Base-by-base conservation (phyloP, 2,329 filamentous ascomycete genomes). In the Tolypocladium tundrense region DNA sequence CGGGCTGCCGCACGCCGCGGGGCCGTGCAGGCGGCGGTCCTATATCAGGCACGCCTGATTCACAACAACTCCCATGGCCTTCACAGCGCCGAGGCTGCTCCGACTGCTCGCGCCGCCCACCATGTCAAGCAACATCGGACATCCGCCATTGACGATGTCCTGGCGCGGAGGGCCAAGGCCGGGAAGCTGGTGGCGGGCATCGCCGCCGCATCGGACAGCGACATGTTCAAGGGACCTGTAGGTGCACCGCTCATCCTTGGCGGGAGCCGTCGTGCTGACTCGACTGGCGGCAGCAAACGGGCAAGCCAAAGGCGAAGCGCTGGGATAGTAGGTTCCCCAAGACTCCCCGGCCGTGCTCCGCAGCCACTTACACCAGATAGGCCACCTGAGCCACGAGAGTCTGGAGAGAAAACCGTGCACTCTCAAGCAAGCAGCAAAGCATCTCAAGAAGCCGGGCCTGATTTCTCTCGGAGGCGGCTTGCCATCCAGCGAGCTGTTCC, bases 401-500 rank as follows among this genome's bases (percentile, higher is more conserved):
- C 77, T 79, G 59, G 70, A 80, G 24, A 77, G 84, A 55, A 72
- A 83, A 71, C 86, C 80, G 40, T 90, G 83, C 62, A 87, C 86
- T n/a, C 77, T 97, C 60, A 97, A 97, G 73, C 80, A 82, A 60
- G 91, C 92, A 6, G 92, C 92, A 51, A 83, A 82, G 58, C 88
- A 86, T 69, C 82, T 97, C 56, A 88, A 88, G 68, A 90, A 81
- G 43, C 90, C 91, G 0, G 91, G 88, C 19, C 75, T 97, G 59
- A 94, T 99, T 68, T 96, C 91, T 1, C 85, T 99, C 1, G 94
- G 94, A 57, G 94, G 94, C 55, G 94, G 94, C 4, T 58, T 99
- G 24, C 94, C 94, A 4, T 92, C 90, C 16, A 84, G 89, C 60
- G 87, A 93, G 70, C 90, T 95, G 73, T 99, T 99, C 68, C 94